phyloP scores from a whole-genome alignment of 169 alveolate genomes.

The Eimeria praecox region DNA sequence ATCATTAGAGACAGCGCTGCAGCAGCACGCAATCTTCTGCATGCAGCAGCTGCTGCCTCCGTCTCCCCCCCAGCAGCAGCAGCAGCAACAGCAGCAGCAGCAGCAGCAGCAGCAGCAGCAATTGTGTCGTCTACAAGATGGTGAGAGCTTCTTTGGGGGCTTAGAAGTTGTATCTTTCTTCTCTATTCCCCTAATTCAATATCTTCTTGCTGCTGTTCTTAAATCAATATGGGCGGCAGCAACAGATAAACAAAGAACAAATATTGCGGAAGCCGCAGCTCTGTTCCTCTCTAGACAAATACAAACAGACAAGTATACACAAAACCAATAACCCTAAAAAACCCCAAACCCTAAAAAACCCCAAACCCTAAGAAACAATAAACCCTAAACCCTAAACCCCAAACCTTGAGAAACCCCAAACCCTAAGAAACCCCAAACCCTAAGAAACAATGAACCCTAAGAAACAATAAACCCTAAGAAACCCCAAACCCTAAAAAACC shows the following conservation, averaged over 20 bases:
- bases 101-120: constrained; percentile 58
- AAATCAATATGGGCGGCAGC: constrained; percentile 19
- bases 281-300: constrained; percentile 32
- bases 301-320: background rate
- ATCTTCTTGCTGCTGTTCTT: constrained; percentile 17
- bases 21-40: constrained; percentile 53
- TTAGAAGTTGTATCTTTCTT: constrained; percentile 21
- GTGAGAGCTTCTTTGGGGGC: constrained; percentile 43
- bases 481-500: background rate
- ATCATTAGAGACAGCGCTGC: constrained; percentile 15
- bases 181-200: constrained; percentile 18
- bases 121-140: constrained; percentile 34
- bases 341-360: background rate
- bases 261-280: constrained; percentile 9
- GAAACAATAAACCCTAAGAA: background rate
- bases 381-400: background rate
- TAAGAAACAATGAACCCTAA: background rate
- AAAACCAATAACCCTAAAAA: too few relatives aligned
- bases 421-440: background rate
- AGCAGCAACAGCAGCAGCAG: constrained; percentile 19
- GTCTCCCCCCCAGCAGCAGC: background rate
- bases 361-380: background rate
- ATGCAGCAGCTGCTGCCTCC: constrained; percentile 53
- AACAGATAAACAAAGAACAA: background rate
- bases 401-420: background rate